Conservation (phyloP, 257 asterid genomes). For the Scutellaria baicalensis region DNA sequence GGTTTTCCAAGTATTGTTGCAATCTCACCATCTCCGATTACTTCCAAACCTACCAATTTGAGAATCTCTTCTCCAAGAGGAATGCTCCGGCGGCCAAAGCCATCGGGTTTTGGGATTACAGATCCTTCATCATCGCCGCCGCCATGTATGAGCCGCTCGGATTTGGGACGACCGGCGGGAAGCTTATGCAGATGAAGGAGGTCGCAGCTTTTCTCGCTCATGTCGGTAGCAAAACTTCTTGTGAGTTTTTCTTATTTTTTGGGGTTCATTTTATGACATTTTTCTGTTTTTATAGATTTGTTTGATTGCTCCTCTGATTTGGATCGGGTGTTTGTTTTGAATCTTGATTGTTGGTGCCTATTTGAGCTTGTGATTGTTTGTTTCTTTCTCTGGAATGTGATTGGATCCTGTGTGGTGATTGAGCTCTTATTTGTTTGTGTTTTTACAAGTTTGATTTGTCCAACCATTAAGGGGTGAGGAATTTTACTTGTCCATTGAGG, state of each 20-base stretch:
- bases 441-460: not conserved
- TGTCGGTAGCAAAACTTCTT: constrained; percentile 79
- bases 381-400: not conserved
- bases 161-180: constrained; percentile 83
- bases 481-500: not conserved
- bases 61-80: constrained; percentile 75
- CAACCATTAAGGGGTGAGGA: not conserved
- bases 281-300: too few relatives aligned
- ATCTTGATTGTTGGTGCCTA: not conserved
- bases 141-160: constrained; percentile 69
- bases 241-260: constrained; percentile 29
- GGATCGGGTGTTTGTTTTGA: not conserved
- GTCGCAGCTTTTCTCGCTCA: constrained; percentile 82
- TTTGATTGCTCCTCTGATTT: not conserved
- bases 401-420: not conserved
- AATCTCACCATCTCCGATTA: constrained; percentile 65
- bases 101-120: constrained; percentile 76
- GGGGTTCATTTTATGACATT: too few relatives aligned
- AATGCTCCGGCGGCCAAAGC: constrained; percentile 76
- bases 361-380: not conserved
- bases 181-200: constrained; percentile 66
- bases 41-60: constrained; percentile 77
- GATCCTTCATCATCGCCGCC: constrained; percentile 69
- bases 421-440: not conserved
- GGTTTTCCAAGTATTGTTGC: constrained; percentile 56